Percentiles rank a stretch among this genome's conserved stretches.
phyloP scores from a whole-genome alignment of 106 monocot species.

The Agapanthus africanus region DNA sequence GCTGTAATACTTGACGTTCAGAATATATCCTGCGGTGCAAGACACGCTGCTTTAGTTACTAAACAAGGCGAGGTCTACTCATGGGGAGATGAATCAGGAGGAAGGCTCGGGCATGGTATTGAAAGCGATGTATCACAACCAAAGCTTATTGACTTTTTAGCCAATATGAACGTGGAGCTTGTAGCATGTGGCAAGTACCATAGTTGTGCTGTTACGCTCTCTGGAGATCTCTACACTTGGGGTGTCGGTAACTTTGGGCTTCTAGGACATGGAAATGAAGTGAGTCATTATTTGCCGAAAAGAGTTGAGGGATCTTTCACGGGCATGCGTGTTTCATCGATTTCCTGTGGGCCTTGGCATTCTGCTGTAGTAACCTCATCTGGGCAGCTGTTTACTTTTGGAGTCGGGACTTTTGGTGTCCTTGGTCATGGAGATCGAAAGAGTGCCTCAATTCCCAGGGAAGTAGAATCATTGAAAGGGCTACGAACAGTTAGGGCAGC shows the following conservation, averaged over 20 bases:
- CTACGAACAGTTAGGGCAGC: constrained; percentile 52
- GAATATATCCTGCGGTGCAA: constrained; percentile 58
- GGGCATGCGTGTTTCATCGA: constrained; percentile 48
- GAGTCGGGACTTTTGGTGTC: constrained; percentile 72
- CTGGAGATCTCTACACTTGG: constrained; percentile 83
- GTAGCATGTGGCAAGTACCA: constrained; percentile 77
- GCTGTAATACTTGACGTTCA: constrained; percentile 75
- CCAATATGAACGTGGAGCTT: constrained; percentile 38
- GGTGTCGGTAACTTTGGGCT: constrained; percentile 60
- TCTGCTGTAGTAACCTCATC: constrained; percentile 46
- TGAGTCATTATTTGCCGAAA: constrained; percentile 68
- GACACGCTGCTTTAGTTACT: constrained; percentile 69
- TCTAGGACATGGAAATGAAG: constrained; percentile 62
- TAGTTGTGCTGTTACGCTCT: constrained; percentile 56
- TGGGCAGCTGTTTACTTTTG: constrained; percentile 70
- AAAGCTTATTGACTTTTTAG: constrained; percentile 48
- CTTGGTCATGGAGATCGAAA: constrained; percentile 73
- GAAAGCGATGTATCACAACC: constrained; percentile 43
- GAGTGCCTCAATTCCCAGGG: constrained; percentile 40
- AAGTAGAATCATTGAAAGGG: constrained; percentile 50
- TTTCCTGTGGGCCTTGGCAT: constrained; percentile 80
- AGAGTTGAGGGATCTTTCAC: constrained; percentile 60
- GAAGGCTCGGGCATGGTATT: constrained; percentile 67
- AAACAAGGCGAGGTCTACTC: constrained; percentile 81
- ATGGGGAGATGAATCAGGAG: constrained; percentile 86